These are phyloP conservation scores for Xerocomellus chrysenteron DNA, from an alignment of 768 basidiomycete genomes.

Conservation along the genomic window DNA sequence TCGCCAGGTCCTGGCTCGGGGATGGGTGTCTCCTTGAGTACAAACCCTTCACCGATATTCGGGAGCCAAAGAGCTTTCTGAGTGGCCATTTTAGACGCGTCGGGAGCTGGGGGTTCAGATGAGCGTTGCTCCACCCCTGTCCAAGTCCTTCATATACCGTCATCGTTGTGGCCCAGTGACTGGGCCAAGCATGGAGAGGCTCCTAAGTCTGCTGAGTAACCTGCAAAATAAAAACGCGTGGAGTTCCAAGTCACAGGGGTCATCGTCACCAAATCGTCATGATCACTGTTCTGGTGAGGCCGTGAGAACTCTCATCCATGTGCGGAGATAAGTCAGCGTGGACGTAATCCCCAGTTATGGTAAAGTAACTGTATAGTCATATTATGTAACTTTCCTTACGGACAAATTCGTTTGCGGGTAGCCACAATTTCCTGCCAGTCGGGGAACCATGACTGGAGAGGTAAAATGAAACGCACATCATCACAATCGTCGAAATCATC, in stretches of 20 bases:
- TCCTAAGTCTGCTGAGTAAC: neutral
- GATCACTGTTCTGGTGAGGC: no score
- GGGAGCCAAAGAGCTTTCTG: constrained; percentile 21
- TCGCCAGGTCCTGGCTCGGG: constrained; percentile 41
- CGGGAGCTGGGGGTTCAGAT: neutral
- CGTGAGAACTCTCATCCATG: no score
- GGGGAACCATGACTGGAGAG: neutral
- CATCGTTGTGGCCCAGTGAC: neutral
- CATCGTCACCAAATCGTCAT: no score
- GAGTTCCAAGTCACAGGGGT: no score
- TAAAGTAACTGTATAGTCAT: no score
- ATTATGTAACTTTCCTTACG: no score
- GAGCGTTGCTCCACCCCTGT: neutral
- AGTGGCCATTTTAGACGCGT: constrained; percentile 1
- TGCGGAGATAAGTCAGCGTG: no score
- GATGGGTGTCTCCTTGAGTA: constrained; percentile 17
- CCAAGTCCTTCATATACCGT: neutral
- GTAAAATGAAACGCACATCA: neutral
- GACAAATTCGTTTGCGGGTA: no score
- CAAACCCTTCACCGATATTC: constrained; percentile 10
- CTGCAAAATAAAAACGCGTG: no score
- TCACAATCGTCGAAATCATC: constrained; percentile 4
- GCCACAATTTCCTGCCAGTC: no score
- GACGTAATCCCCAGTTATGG: no score
- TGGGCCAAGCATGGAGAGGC: no score